phyloP scores from a whole-genome alignment of 306 rosid genomes.

The Boehmeria nivea region DNA sequence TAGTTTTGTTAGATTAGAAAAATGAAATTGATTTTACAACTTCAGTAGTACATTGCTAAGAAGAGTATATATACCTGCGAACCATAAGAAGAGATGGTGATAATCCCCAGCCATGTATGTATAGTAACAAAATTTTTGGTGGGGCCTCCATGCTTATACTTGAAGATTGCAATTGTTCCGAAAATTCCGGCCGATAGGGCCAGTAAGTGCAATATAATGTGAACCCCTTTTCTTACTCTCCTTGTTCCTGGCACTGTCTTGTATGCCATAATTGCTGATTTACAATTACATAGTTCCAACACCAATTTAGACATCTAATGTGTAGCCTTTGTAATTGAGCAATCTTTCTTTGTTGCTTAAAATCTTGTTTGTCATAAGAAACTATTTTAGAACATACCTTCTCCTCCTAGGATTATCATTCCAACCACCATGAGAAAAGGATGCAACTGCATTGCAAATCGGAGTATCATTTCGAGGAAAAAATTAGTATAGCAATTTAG shows the following conservation, averaged over 20 bases:
- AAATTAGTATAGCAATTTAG: too few species aligned
- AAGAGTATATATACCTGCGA: slow-evolving; percentile 60
- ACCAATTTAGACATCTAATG: background rate
- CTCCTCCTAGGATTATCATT: slow-evolving; percentile 48
- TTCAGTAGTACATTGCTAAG: too few species aligned
- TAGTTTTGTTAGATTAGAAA: too few species aligned
- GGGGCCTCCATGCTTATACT: slow-evolving; percentile 24
- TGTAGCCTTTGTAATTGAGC: too few species aligned
- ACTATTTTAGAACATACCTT: slow-evolving; percentile 34
- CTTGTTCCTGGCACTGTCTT: slow-evolving; percentile 33
- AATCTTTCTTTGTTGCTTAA: too few species aligned
- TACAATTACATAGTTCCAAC: background rate
- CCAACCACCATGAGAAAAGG: slow-evolving; percentile 58
- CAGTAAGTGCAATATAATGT: slow-evolving; percentile 35
- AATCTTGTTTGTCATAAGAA: too few species aligned
- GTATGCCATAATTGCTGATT: slow-evolving; percentile 58
- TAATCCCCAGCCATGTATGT: slow-evolving; percentile 69
- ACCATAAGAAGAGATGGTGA: slow-evolving; percentile 38
- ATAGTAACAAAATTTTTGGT: slow-evolving; percentile 27
- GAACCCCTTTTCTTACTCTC: slow-evolving; percentile 33
- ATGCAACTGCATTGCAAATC: slow-evolving; percentile 23
- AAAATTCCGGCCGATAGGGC: slow-evolving; percentile 44
- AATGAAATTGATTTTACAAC: too few species aligned
- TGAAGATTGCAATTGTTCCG: slow-evolving; percentile 43
- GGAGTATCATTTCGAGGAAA: too few species aligned